Evolutionary conservation across 2,329 filamentous ascomycete genomes (phyloP), one percentile per base, ranked within the genome.

Genomic region (Trichoderma sp.): DNA sequence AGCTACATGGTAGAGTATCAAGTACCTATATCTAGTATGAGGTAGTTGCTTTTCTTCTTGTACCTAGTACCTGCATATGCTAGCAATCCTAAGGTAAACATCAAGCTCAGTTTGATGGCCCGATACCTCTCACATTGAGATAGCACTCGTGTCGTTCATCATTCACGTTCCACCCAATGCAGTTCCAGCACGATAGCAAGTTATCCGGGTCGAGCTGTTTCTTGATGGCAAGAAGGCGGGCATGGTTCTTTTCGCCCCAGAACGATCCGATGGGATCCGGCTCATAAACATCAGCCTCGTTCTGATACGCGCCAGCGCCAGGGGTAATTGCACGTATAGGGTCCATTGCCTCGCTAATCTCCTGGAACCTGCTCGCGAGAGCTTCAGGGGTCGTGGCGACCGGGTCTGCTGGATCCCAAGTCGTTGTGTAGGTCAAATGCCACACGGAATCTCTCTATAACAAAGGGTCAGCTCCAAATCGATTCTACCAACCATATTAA

Each of bases 191-290:
- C 14, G 60, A 61, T 34, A 85, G 86, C 12, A 88, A 68, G 6
- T 77, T 76, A 1, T 78, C 63, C 8, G 83, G 79, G 75, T 86
- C 86, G 74, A 84, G 86, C 74, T 80, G 82, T 34, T 80, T 75
- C 82, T 89, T 89, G 53, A 88, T 79, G 3, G 53, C 56, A 24
- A 81, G 63, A 26, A 86, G 74, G 3, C 71, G 73, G 1, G 76
- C 73, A 71, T 86, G 86, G 72, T 84, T 84, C 30, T 60, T 21
- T 12, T 34, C 28, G 7, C 74, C 74, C 64, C 73, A 75, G 61
- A 79, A 80, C 2, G 75, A 73, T 34, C 74, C 57, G 4, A 75
- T 73, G 30, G 76, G 78, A 14, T 79, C 76, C 1, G 75, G 75
- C 63, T 79, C 76, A 56, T 74, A 75, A 24, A 77, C 74, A 47